phyloP scores from a whole-genome alignment of 2,329 filamentous ascomycete species.

The Raffaelea arxii region DNA sequence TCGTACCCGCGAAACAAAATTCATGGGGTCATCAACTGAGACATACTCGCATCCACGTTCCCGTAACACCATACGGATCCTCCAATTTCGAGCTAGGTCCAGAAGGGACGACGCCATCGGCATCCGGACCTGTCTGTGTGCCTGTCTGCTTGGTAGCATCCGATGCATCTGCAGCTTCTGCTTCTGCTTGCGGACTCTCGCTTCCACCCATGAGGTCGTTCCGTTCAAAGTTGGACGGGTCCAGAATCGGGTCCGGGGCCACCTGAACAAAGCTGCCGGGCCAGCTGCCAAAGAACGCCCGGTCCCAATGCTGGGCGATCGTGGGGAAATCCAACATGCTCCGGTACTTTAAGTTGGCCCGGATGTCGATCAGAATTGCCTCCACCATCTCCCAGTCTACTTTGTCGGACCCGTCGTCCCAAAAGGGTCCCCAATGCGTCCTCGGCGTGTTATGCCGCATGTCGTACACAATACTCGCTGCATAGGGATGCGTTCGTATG shows the following conservation, averaged over 20 bases:
- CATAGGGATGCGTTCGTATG: no score
- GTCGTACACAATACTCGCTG: constrained; percentile 64
- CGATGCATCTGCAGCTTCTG: no score
- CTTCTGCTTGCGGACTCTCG: no score
- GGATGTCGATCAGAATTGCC: constrained; percentile 56
- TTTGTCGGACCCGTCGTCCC: constrained; percentile 46
- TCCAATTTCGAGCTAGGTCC: no score
- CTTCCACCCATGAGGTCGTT: constrained; percentile 41
- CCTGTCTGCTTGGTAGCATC: not conserved
- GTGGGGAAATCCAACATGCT: constrained; percentile 31
- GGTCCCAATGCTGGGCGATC: constrained; percentile 43
- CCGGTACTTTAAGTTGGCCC: constrained; percentile 48
- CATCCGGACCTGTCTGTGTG: not conserved
- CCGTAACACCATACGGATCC: constrained; percentile 63
- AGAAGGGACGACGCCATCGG: not conserved
- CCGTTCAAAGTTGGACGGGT: constrained; percentile 14
- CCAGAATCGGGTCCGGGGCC: constrained; percentile 23
- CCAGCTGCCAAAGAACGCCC: constrained; percentile 47
- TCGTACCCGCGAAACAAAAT: no score
- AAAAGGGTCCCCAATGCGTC: constrained; percentile 64
- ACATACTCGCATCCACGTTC: constrained; percentile 63
- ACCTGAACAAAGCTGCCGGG: constrained; percentile 35
- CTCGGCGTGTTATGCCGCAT: constrained; percentile 54
- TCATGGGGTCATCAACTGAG: constrained; percentile 16
- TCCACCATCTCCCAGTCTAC: constrained; percentile 79